phyloP scores from a whole-genome alignment of 2,329 filamentous ascomycete species.

The Aspergillus sp. region DNA sequence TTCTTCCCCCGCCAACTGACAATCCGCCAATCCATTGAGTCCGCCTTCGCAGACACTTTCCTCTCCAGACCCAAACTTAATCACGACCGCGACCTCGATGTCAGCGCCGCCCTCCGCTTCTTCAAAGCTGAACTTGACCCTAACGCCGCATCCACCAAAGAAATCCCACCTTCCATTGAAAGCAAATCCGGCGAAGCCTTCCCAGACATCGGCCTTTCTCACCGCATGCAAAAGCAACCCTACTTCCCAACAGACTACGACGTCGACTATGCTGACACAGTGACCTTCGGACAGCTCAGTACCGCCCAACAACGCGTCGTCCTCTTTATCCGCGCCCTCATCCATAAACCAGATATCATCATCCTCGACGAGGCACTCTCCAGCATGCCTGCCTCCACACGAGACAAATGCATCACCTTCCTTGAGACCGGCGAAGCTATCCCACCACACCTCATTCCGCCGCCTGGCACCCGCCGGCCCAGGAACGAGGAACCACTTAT shows the following conservation, averaged over 20 bases:
- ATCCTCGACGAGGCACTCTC: slow-evolving; percentile 85
- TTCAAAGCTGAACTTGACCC: slow-evolving; percentile 75
- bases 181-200: slow-evolving; percentile 8
- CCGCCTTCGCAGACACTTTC: slow-evolving; percentile 87
- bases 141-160: slow-evolving; percentile 14
- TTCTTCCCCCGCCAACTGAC: slow-evolving; percentile 78
- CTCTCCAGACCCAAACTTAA: slow-evolving; percentile 61
- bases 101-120: slow-evolving; percentile 66
- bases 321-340: slow-evolving; percentile 72
- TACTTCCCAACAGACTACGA: slow-evolving; percentile 19
- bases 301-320: slow-evolving; percentile 63
- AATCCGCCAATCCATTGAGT: slow-evolving; percentile 68
- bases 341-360: slow-evolving; percentile 74
- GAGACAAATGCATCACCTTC: slow-evolving; percentile 83
- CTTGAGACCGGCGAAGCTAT: slow-evolving; percentile 59
- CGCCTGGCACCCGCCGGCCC: slow-evolving; percentile 8
- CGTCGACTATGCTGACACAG: slow-evolving; percentile 63
- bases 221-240: background rate
- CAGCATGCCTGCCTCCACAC: slow-evolving; percentile 70
- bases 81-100: slow-evolving; percentile 48
- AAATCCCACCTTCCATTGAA: slow-evolving; percentile 7
- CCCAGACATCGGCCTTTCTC: slow-evolving; percentile 10
- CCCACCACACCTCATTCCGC: slow-evolving; percentile 23
- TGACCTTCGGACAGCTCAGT: slow-evolving; percentile 61
- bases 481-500: slow-evolving; percentile 7